Evolutionary conservation across 192 early-diverging fungal species (phyloP).

Genomic region (Gonapodya prolifera): DNA sequence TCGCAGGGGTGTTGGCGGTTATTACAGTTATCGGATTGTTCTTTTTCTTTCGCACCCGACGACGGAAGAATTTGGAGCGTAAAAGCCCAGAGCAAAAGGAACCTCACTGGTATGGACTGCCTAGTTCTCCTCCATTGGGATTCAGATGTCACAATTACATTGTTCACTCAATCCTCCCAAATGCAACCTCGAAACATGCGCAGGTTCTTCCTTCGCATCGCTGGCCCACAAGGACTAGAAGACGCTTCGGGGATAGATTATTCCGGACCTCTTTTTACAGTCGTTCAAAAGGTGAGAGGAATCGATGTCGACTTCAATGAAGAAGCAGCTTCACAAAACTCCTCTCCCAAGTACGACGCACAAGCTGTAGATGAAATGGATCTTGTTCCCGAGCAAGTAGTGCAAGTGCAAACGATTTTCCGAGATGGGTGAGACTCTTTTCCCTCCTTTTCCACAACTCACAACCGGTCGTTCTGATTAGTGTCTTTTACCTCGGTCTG

Average conservation of each 20-base stretch:
- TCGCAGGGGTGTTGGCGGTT: neutral
- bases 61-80: no score
- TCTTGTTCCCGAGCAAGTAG: neutral
- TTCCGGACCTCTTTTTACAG: neutral
- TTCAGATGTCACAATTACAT: no score
- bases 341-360: neutral
- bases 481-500: neutral
- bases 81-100: no score
- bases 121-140: no score
- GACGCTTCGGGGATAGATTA: neutral
- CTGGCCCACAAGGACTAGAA: neutral
- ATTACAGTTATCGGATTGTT: no score
- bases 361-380: neutral
- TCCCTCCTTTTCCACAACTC: neutral
- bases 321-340: no score
- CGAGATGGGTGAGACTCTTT: neutral
- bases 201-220: neutral
- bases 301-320: neutral
- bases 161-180: no score
- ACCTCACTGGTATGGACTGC: neutral
- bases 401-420: neutral
- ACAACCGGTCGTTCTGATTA: neutral
- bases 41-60: no score
- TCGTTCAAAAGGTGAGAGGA: neutral
- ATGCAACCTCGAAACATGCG: no score